phyloP scores from a whole-genome alignment of 2,329 filamentous ascomycete genomes.

The Fusarium temperatum region DNA sequence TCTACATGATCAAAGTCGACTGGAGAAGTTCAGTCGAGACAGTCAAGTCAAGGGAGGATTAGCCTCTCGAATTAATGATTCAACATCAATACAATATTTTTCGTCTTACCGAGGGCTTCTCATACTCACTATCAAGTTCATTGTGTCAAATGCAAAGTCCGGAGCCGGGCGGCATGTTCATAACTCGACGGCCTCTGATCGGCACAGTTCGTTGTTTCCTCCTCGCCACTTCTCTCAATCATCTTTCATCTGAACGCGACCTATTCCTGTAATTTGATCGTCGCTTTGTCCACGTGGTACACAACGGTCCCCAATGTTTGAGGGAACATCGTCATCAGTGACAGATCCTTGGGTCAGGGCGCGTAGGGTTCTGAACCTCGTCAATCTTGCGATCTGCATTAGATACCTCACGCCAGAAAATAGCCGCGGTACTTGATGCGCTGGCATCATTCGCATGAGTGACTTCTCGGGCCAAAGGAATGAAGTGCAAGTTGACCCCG shows the following conservation, averaged over 20 bases:
- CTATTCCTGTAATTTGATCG: neutral
- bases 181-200: neutral
- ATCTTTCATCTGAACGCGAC: neutral
- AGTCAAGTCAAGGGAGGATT: slow-evolving; percentile 23
- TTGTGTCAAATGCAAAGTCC: neutral
- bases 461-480: neutral
- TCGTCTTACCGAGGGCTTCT: neutral
- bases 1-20: slow-evolving; percentile 22
- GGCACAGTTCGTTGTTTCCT: neutral
- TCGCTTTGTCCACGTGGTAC: neutral
- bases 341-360: neutral
- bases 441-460: neutral
- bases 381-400: neutral
- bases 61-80: neutral
- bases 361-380: neutral
- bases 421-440: neutral
- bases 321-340: neutral
- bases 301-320: neutral
- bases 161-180: rapidly evolving
- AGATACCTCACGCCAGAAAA: neutral
- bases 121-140: neutral
- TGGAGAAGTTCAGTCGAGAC: slow-evolving; percentile 13
- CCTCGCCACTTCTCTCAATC: neutral
- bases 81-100: neutral
- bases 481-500: neutral